These are phyloP conservation scores for Pseudopithomyces chartarum DNA, from an alignment of 2,329 filamentous ascomycete genomes.

Conservation along the genomic window DNA sequence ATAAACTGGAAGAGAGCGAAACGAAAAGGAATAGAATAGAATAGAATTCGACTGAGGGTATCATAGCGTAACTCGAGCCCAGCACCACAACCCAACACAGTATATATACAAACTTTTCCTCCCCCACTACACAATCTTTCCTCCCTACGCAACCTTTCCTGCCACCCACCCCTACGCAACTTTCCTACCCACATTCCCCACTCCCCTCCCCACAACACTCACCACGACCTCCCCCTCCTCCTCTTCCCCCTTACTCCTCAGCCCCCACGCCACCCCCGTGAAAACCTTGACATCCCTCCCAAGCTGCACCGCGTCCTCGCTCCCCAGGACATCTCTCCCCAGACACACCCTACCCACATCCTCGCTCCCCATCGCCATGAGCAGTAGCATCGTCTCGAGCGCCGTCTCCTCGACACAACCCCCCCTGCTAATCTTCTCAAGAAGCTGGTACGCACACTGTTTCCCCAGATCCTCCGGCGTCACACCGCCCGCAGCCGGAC, in stretches of 20 bases:
- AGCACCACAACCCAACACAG: too few relatives aligned
- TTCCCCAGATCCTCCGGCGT: slow-evolving; percentile 90
- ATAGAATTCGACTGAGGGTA: too few relatives aligned
- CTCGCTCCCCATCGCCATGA: slow-evolving; percentile 98
- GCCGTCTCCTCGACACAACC: slow-evolving; percentile 79
- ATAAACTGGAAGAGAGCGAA: too few relatives aligned
- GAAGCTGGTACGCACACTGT: slow-evolving; percentile 83
- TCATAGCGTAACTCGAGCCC: too few relatives aligned
- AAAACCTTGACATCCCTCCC: slow-evolving; percentile 88
- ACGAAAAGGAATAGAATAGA: too few relatives aligned
- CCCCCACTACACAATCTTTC: background rate
- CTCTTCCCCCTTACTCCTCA: slow-evolving; percentile 65
- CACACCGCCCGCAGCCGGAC: slow-evolving; percentile 76
- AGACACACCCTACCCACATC: slow-evolving; percentile 88
- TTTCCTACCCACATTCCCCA: slow-evolving; percentile 94
- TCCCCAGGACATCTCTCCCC: slow-evolving; percentile 79
- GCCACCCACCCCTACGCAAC: slow-evolving; percentile 59
- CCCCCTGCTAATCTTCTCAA: slow-evolving; percentile 81
- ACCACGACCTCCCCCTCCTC: slow-evolving; percentile 73
- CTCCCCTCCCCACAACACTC: slow-evolving; percentile 88
- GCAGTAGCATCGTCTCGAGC: slow-evolving; percentile 73
- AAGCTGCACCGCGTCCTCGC: slow-evolving; percentile 77
- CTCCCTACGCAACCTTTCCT: background rate
- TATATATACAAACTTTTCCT: too few relatives aligned
- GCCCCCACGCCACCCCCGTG: slow-evolving; percentile 87